These are phyloP conservation scores for Apiospora pterosperma DNA, from an alignment of 2,329 filamentous ascomycete genomes.

Conservation along the genomic window DNA sequence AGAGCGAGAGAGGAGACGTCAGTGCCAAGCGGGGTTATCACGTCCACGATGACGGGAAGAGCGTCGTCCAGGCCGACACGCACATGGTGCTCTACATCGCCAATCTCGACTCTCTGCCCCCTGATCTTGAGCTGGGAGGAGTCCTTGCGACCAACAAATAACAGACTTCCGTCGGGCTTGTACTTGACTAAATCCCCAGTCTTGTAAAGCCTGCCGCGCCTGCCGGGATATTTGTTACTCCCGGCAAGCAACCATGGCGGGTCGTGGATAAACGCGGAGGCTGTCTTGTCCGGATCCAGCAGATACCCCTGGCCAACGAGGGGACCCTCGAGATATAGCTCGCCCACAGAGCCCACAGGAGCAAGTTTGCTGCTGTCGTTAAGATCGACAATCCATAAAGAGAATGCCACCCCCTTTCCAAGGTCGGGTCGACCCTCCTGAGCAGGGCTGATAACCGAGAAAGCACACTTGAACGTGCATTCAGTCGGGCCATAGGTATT, in stretches of 20 bases:
- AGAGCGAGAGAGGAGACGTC: neutral
- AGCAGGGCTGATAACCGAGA: neutral
- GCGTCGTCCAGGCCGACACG: conserved; percentile 4
- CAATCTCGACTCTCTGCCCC: conserved; percentile 46
- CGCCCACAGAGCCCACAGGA: conserved; percentile 3
- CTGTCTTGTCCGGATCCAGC: conserved; percentile 6
- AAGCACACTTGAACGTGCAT: neutral
- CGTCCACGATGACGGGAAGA: conserved; percentile 23
- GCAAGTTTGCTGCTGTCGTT: neutral
- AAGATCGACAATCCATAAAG: neutral
- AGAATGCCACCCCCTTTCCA: conserved; percentile 12
- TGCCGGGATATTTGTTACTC: neutral
- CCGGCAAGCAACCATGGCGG: conserved; percentile 5
- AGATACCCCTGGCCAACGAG: conserved; percentile 10
- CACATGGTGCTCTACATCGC: conserved; percentile 19
- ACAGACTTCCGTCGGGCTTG: conserved; percentile 22
- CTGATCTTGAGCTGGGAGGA: conserved; percentile 43
- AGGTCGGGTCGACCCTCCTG: conserved; percentile 11
- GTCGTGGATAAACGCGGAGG: conserved; percentile 7
- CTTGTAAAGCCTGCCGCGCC: conserved; percentile 11
- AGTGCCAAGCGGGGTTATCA: conserved; percentile 8
- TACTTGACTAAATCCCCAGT: conserved; percentile 34
- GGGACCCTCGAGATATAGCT: conserved; percentile 9
- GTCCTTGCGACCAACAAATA: conserved; percentile 40
- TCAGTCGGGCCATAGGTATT: conserved; percentile 2